Base-by-base conservation (phyloP, 2,329 filamentous ascomycete species). In the Aspergillus sp. region DNA sequence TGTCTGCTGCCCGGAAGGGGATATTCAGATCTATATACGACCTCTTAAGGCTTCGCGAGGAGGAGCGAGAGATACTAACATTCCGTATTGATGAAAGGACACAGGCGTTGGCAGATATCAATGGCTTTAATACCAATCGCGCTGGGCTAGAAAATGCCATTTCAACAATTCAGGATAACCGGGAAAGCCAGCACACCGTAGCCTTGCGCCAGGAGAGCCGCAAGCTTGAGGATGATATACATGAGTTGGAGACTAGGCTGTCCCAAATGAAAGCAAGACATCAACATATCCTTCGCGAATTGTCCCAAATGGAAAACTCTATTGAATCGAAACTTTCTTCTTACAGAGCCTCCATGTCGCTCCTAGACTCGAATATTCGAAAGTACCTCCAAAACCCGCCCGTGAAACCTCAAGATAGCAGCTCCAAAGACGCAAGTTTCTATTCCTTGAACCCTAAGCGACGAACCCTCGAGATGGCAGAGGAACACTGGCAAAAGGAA, bases 381-480 rank as follows among this genome's bases (percentile, higher is more conserved):
- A 75, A 65, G 8, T 88, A 86, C 67, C 76, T 88, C 8, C 73
- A 73, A 25, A 74, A 75, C 25, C 81, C 82, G 11, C 82, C 78
- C 3, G 66, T 80, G 30, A 71, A 73, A 55, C 73, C 81, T 8
- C 66, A 78, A n/a, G 61, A 64, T 3, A 65, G 66, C n/a, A 60
- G 42, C 5, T 66, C 75, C 2, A 65, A 58, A 19, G 59, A 70
- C 69, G 62, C 78, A 59, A 77, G 75, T 2, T 84, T 85, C 65
- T 79, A 82, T 53, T 74, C 80, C 2, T 73, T 88, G 32, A 83
- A 83, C n/a, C 75, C 80, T 0, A 81, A 84, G 57, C 80, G 84
- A 38, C 78, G 86, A 44, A 88, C 85, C 1, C 77, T 88, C 25
- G 81, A 83, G 30, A 82, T 88, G 80, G 86, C 84, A 4, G 79